Evolutionary conservation across 139 green algal genomes (phyloP).

Genomic region (Chlamydomonas asymmetrica): DNA sequence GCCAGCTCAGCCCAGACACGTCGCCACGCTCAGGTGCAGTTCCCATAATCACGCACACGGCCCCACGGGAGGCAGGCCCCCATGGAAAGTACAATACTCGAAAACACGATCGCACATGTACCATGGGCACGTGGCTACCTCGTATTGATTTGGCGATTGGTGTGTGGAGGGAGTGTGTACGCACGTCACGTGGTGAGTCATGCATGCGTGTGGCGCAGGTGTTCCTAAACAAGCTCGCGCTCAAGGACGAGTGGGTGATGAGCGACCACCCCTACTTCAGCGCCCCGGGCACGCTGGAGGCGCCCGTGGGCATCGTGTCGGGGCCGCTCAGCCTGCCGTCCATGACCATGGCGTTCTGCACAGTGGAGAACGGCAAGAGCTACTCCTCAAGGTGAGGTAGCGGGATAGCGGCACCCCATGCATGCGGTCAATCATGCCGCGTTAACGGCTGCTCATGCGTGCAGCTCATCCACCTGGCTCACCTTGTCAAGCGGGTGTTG

Average conservation of each 20-base stretch:
- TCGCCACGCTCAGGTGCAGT: too few relatives aligned
- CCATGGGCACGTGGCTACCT: too few relatives aligned
- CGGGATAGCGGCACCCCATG: too few relatives aligned
- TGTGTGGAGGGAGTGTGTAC: too few relatives aligned
- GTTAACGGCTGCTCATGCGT: not conserved
- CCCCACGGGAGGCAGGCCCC: not conserved
- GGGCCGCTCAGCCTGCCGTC: slow-evolving; percentile 2
- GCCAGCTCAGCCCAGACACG: too few relatives aligned
- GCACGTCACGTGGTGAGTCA: too few relatives aligned
- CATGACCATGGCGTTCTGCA: slow-evolving; percentile 44
- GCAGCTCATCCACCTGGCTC: not conserved
- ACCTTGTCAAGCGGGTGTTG: not conserved
- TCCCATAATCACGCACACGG: too few relatives aligned
- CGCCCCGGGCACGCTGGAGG: slow-evolving; percentile 30
- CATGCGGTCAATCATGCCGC: too few relatives aligned
- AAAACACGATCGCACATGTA: too few relatives aligned
- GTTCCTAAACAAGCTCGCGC: slow-evolving; percentile 38
- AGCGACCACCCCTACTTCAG: slow-evolving; percentile 43
- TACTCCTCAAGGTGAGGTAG: not conserved
- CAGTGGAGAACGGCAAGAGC: slow-evolving; percentile 30
- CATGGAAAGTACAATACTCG: too few relatives aligned
- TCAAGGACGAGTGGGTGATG: slow-evolving; percentile 39
- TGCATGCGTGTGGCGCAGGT: too few relatives aligned
- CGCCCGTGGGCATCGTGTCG: slow-evolving; percentile 3
- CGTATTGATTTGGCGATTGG: too few relatives aligned